Evolutionary conservation across 495 filamentous ascomycete genomes (phyloP).

Genomic region (Aspergillus sparsus): DNA sequence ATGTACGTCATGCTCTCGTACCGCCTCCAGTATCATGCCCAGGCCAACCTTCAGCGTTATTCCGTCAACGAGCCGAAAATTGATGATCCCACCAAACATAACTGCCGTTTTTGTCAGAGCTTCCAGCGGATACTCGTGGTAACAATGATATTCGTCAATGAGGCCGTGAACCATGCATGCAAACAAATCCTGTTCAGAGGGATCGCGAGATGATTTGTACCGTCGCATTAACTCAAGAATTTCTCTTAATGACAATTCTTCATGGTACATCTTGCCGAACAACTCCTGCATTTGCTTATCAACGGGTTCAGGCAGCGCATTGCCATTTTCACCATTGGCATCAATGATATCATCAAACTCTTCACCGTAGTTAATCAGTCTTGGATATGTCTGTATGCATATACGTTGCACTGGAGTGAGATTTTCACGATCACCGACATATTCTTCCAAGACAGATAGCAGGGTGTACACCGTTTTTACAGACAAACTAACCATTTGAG

Average conservation of each 20-base stretch:
- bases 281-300: constrained; percentile 93
- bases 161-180: constrained; percentile 98
- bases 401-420: constrained; percentile 70
- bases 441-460: constrained; percentile 74
- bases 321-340: constrained; percentile 74
- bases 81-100: constrained; percentile 95
- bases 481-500: constrained; percentile 69
- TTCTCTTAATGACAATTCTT: constrained; percentile 75
- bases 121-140: constrained; percentile 88
- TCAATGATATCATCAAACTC: constrained; percentile 88
- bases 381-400: constrained; percentile 91
- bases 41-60: constrained; percentile 89
- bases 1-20: constrained; percentile 75
- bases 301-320: constrained; percentile 73
- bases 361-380: constrained; percentile 94
- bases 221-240: constrained; percentile 77
- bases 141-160: constrained; percentile 96
- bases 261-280: constrained; percentile 94
- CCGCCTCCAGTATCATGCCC: constrained; percentile 94
- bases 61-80: constrained; percentile 82
- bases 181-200: constrained; percentile 87
- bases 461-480: constrained; percentile 83
- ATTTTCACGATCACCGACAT: constrained; percentile 56
- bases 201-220: constrained; percentile 82
- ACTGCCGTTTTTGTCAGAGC: constrained; percentile 94